phyloP scores from a whole-genome alignment of 2,329 filamentous ascomycete genomes.

The Arthrobotrys sphaeroides region DNA sequence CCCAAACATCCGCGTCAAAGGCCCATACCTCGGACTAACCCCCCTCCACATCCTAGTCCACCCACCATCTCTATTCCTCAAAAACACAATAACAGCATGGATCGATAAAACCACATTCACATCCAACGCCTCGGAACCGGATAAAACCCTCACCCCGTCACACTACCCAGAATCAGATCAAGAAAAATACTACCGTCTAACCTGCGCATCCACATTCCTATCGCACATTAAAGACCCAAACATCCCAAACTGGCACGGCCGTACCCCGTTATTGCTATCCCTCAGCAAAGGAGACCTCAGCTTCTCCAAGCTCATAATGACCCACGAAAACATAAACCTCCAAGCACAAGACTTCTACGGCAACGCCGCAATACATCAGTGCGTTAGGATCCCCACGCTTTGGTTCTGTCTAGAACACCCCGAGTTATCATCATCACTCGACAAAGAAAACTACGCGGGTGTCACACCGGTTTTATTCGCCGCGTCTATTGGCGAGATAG shows the following conservation, averaged over 20 bases:
- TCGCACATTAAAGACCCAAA: neutral
- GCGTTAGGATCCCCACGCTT: neutral
- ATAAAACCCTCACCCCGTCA: too few species aligned
- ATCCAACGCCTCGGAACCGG: neutral
- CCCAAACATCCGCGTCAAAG: slow-evolving; percentile 2
- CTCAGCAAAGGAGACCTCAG: neutral
- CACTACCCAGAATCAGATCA: too few species aligned
- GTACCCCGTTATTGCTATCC: neutral
- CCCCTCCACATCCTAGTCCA: neutral
- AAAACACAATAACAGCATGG: neutral
- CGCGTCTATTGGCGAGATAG: neutral
- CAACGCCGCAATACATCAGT: neutral
- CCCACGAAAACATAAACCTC: neutral
- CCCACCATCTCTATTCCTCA: neutral
- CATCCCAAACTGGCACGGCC: neutral
- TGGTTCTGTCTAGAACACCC: slow-evolving; percentile 6
- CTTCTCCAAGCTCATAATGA: neutral
- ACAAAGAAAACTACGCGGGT: neutral
- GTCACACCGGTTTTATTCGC: neutral
- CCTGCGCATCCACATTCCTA: neutral
- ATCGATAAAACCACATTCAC: neutral
- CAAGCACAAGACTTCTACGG: neutral
- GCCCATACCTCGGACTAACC: slow-evolving; percentile 1
- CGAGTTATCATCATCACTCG: neutral
- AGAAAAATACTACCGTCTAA: too few species aligned